phyloP scores from a whole-genome alignment of 2,329 filamentous ascomycete species.

The Rhytidhysteron rufulum region DNA sequence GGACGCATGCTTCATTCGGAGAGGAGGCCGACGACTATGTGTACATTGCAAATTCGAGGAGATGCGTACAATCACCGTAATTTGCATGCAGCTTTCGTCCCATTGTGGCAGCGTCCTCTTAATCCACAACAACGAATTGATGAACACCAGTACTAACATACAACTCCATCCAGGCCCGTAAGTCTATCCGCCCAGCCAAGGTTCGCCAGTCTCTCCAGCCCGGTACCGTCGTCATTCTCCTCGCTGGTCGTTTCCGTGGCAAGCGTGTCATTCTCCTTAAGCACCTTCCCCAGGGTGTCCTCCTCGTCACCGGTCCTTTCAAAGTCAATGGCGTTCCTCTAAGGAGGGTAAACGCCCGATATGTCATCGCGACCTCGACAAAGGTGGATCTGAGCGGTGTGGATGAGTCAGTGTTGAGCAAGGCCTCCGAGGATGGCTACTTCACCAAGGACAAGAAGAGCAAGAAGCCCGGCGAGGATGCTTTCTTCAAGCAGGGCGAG shows the following conservation, averaged over 20 bases:
- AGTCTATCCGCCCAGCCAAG: constrained; percentile 83
- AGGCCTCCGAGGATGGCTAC: constrained; percentile 81
- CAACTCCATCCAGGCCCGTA: constrained; percentile 69
- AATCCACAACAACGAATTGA: too few relatives aligned
- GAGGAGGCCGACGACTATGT: background rate
- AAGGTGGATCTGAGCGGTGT: constrained; percentile 81
- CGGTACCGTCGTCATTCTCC: constrained; percentile 95
- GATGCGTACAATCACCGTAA: background rate
- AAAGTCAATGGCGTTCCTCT: constrained; percentile 99
- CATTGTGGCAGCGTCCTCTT: too few relatives aligned
- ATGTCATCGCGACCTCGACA: constrained; percentile 87
- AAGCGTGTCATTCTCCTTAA: constrained; percentile 99
- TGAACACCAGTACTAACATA: constrained; percentile 22
- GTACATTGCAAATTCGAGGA: constrained; percentile 6
- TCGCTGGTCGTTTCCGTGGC: constrained; percentile 98
- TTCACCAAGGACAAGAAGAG: constrained; percentile 93
- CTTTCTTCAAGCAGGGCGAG: constrained; percentile 99
- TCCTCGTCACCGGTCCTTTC: constrained; percentile 99
- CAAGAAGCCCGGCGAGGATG: constrained; percentile 95
- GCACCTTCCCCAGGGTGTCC: constrained; percentile 93
- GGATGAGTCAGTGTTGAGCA: constrained; percentile 68
- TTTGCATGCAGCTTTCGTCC: too few relatives aligned
- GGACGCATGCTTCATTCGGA: constrained; percentile 7
- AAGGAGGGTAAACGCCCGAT: constrained; percentile 86
- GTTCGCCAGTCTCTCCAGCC: constrained; percentile 86